These are phyloP conservation scores for Taiozyma onychis DNA, from an alignment of 1,139 yeast genomes.

Conservation along the genomic window DNA sequence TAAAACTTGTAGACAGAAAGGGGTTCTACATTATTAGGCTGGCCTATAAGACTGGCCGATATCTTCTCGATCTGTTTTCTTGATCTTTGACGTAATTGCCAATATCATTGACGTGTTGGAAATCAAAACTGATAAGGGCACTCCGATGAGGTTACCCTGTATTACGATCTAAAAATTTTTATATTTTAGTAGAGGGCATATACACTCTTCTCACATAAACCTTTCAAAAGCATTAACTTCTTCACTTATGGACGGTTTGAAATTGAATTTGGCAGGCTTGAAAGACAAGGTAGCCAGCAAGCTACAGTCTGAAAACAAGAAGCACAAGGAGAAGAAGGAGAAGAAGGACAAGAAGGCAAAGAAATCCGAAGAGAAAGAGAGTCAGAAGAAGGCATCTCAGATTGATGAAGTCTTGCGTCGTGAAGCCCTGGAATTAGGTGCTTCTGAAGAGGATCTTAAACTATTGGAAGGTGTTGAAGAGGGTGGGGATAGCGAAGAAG, in stretches of 20 bases:
- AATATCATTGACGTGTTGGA: too few relatives aligned
- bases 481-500: slow-evolving; percentile 62
- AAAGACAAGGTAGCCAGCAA: slow-evolving; percentile 26
- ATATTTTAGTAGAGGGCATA: not conserved
- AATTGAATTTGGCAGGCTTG: slow-evolving; percentile 25
- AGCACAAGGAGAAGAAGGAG: slow-evolving; percentile 11
- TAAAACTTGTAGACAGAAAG: not conserved
- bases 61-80: too few relatives aligned
- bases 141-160: slow-evolving; percentile 1
- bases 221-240: not conserved
- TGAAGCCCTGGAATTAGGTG: slow-evolving; percentile 71
- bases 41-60: too few relatives aligned
- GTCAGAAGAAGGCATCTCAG: slow-evolving; percentile 13
- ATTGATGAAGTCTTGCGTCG: slow-evolving; percentile 46
- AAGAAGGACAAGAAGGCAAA: slow-evolving; percentile 12
- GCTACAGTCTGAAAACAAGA: slow-evolving; percentile 14
- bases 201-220: not conserved
- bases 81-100: not conserved
- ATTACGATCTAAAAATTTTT: not conserved
- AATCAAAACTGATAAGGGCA: not conserved
- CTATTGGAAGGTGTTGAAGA: slow-evolving; percentile 49
- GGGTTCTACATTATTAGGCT: too few relatives aligned
- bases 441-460: slow-evolving; percentile 62
- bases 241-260: slow-evolving; percentile 21
- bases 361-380: slow-evolving; percentile 4